Conservation (phyloP, 73 alveolate species). For the Paramecium primaurelia region DNA sequence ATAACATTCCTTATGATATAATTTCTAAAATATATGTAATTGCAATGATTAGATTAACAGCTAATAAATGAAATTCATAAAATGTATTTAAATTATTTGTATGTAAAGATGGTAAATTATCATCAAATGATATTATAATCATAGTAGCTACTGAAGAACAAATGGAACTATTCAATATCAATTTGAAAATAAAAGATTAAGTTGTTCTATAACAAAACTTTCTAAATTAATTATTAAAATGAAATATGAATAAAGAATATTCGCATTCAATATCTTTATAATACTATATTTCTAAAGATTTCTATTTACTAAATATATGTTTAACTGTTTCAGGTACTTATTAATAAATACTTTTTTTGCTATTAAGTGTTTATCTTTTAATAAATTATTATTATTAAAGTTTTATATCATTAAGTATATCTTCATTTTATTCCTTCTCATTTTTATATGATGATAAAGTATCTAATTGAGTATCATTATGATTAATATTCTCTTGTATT, state of each 20-base stretch:
- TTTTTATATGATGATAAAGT: background rate
- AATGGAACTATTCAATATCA: background rate
- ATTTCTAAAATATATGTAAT: background rate
- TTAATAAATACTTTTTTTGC: background rate
- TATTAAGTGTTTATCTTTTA: background rate
- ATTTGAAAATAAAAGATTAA: background rate
- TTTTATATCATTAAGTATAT: background rate
- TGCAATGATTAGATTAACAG: background rate
- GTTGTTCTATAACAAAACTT: background rate
- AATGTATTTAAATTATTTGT: background rate
- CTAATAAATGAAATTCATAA: slow-evolving; percentile 14
- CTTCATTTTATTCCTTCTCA: background rate
- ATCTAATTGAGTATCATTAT: background rate
- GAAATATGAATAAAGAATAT: background rate
- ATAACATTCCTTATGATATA: background rate
- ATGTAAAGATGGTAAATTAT: background rate
- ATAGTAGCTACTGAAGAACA: slow-evolving; percentile 27
- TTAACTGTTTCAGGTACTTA: slow-evolving; percentile 15
- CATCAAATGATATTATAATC: slow-evolving; percentile 13
- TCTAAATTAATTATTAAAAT: background rate
- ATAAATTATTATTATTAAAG: background rate
- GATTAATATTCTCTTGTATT: background rate
- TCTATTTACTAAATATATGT: background rate
- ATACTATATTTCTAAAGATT: background rate
- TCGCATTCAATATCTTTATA: slow-evolving; percentile 37